A percentile compares a stretch with the other conserved stretches of the same genome.
Evolutionary conservation across 2,329 filamentous ascomycete genomes (phyloP).

Genomic region (Calonectria crousiana): DNA sequence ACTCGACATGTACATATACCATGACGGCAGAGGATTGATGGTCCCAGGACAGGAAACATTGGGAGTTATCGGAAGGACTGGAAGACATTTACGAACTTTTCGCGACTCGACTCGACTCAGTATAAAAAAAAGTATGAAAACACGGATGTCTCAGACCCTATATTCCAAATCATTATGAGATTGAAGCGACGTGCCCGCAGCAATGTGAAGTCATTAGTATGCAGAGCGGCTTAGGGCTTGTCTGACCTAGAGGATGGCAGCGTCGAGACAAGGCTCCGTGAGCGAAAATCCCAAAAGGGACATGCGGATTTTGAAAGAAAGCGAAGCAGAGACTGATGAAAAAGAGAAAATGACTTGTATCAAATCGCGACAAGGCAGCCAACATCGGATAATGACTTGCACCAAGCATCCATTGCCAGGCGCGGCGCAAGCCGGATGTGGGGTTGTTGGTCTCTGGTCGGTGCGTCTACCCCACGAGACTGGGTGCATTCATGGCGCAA

Average conservation of each 20-base stretch:
- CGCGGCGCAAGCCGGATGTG: constrained; percentile 7
- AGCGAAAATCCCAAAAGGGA: not conserved
- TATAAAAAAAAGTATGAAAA: not conserved
- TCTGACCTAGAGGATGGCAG: not conserved
- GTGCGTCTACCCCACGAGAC: constrained; percentile 41
- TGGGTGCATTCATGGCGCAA: constrained; percentile 35
- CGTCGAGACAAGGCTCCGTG: not conserved
- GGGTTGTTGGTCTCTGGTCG: constrained; percentile 17
- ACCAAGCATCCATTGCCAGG: not conserved
- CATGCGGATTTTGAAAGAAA: not conserved
- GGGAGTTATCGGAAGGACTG: constrained; percentile 32
- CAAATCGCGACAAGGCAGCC: not conserved
- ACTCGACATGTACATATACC: constrained; percentile 37
- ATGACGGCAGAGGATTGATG: constrained; percentile 18
- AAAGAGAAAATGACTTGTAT: not conserved
- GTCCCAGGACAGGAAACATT: constrained; percentile 5
- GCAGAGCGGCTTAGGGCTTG: constrained; percentile 10
- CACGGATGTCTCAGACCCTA: not conserved
- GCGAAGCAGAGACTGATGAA: not conserved
- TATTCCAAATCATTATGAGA: not conserved
- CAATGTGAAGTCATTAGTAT: not conserved
- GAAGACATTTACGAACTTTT: constrained; percentile 18
- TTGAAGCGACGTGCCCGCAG: too few relatives aligned
- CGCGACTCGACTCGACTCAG: constrained; percentile 16
- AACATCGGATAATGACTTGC: not conserved